Evolutionary conservation across 1,139 yeast species (phyloP).

Genomic region (Yamadazyma diospyri): DNA sequence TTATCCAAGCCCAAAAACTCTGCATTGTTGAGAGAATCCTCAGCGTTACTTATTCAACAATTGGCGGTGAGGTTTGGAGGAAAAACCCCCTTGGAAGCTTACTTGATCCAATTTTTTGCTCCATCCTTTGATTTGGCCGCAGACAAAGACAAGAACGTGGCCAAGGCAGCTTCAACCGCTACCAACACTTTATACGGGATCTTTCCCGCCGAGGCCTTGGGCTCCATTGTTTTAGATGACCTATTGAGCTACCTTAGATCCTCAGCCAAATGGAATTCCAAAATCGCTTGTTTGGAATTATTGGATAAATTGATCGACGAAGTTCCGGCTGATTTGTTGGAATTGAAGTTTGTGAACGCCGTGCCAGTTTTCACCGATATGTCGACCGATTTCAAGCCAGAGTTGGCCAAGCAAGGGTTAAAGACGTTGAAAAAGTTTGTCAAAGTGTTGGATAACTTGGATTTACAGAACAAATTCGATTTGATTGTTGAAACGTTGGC

Average conservation of each 20-base stretch:
- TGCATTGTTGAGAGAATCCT: constrained; percentile 71
- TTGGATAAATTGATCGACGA: constrained; percentile 75
- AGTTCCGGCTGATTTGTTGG: constrained; percentile 82
- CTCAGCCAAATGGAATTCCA: constrained; percentile 93
- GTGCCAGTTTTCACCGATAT: constrained; percentile 85
- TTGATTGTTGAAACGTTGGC: constrained; percentile 85
- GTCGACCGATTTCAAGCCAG: constrained; percentile 95
- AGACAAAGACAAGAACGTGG: constrained; percentile 84
- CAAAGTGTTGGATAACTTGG: constrained; percentile 84
- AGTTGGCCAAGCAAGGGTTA: constrained; percentile 82
- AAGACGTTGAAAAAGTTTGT: constrained; percentile 69
- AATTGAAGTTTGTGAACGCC: constrained; percentile 70
- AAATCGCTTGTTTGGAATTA: constrained; percentile 71
- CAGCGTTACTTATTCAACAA: constrained; percentile 63
- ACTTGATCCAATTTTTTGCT: constrained; percentile 55
- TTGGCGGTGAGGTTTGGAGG: constrained; percentile 66
- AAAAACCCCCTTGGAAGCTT: constrained; percentile 71
- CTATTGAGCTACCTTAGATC: constrained; percentile 63
- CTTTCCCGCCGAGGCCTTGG: constrained; percentile 78
- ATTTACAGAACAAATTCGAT: constrained; percentile 81
- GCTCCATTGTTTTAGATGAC: constrained; percentile 62
- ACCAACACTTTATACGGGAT: constrained; percentile 63
- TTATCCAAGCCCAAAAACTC: constrained; percentile 73
- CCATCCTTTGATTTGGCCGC: constrained; percentile 63
- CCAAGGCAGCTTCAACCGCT: constrained; percentile 75